Evolutionary conservation across 2,329 filamentous ascomycete species (phyloP).

Genomic region (Cladophialophora immunda): DNA sequence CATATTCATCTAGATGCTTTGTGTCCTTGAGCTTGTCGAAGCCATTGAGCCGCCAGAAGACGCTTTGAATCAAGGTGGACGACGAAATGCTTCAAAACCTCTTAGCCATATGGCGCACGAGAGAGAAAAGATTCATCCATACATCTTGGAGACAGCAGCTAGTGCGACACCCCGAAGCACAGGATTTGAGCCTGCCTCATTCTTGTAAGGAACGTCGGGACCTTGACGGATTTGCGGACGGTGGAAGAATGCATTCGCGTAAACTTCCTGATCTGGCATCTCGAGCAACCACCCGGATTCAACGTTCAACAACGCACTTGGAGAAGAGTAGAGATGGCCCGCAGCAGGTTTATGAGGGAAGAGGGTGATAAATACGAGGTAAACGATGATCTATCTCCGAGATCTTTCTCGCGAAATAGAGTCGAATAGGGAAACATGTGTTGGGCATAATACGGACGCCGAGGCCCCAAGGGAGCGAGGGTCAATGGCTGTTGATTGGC

Average conservation of each 20-base stretch:
- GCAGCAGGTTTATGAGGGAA: background rate
- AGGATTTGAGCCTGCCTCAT: constrained; percentile 70
- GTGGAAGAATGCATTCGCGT: constrained; percentile 45
- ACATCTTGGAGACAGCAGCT: constrained; percentile 69
- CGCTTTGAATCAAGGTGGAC: constrained; percentile 67
- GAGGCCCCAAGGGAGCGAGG: background rate
- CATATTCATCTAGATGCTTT: constrained; percentile 62
- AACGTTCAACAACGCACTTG: background rate
- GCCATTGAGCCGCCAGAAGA: constrained; percentile 76
- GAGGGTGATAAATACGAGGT: background rate
- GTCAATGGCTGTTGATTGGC: constrained; percentile 1
- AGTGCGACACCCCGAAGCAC: constrained; percentile 72
- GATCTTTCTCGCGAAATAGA: background rate
- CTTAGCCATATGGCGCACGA: constrained; percentile 2
- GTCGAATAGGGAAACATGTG: background rate
- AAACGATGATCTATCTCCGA: background rate
- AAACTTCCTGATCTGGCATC: constrained; percentile 32
- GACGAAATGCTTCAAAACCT: constrained; percentile 61
- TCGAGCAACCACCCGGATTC: background rate
- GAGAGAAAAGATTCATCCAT: constrained; percentile 41
- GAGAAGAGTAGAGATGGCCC: background rate
- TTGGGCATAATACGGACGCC: too few species aligned
- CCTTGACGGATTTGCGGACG: constrained; percentile 52
- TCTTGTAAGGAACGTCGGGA: constrained; percentile 55
- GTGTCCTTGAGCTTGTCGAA: constrained; percentile 67